Base-by-base conservation (phyloP, 805 yeast genomes). In the Hanseniaspora mollemarum region DNA sequence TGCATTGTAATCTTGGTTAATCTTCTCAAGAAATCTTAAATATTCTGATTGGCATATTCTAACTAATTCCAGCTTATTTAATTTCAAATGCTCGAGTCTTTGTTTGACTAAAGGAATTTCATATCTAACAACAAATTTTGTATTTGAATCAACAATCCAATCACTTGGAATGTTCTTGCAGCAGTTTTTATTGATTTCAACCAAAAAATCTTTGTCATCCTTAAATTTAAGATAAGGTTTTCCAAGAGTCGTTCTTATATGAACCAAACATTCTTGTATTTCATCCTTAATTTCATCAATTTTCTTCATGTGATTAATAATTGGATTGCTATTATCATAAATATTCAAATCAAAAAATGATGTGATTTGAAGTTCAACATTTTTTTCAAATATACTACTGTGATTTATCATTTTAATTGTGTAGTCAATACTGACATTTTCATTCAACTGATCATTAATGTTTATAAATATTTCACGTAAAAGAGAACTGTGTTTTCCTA, bases 71-170 rank as follows among this genome's bases (percentile, higher is more conserved):
- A 77, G 95, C 49, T 77, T 72, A 46, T 78, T 77, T 56, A 80
- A 80, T 54, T 78, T 80, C 33, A 81, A 61, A 35, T 69, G 62
- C 49, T 77, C 77, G 43, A 79, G 71, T 25, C 84, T 65, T 15
- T 67, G 65, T 2, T 69, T 57, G 1, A 80, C 72, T 28, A 63
- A 66, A 0, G 94, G 85, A 0, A 95, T 71, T 53, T 87, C 69
- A 62, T 77, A 88, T 52, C 97, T 67, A 1, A 87, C 75, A 1
- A 86, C 80, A 1, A 78, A 63, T 54, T 78, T 70, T 43, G 94
- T 75, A 8, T 82, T 82, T 57, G 76, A 82, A 25, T 84, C 75
- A 57, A 85, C 82, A 12, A 81, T 66, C 95, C 96, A 90, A 46
- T 76, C 78, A 2, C 67, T 57, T 0, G 97, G 97, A 1, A 88